phyloP scores from a whole-genome alignment of 768 basidiomycete species.

The Vishniacozyma victoriae region DNA sequence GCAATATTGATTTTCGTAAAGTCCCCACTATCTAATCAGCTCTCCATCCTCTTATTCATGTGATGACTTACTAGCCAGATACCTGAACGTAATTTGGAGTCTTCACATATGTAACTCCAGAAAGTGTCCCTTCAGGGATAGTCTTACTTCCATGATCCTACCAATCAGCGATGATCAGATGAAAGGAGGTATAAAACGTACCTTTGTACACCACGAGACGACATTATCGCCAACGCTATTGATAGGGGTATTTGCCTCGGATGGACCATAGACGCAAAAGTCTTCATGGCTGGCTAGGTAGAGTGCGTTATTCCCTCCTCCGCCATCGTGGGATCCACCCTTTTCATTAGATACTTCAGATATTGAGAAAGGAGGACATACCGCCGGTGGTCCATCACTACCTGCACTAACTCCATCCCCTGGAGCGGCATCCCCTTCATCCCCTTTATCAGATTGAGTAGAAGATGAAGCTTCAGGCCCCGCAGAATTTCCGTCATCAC shows the following conservation, averaged over 20 bases:
- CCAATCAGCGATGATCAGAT: no score
- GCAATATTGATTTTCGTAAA: conserved; percentile 41
- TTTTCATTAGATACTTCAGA: no score
- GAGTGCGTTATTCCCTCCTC: conserved; percentile 1
- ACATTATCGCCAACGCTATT: conserved; percentile 16
- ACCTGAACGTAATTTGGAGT: conserved; percentile 36
- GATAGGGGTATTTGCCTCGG: conserved; percentile 9
- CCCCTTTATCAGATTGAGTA: no score
- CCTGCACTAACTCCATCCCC: no score
- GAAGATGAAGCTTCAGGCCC: no score
- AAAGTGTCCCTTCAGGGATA: conserved; percentile 39
- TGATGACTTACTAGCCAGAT: conserved; percentile 30
- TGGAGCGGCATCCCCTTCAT: no score
- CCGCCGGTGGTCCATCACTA: no score
- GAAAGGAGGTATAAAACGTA: no score
- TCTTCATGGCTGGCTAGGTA: conserved; percentile 20
- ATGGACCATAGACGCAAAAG: conserved; percentile 33
- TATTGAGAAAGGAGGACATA: no score
- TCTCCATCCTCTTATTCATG: not conserved
- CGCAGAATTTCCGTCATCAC: no score
- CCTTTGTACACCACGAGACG: conserved; percentile 35
- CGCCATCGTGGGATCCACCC: no score
- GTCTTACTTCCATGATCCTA: conserved; percentile 20
- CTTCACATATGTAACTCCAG: conserved; percentile 40
- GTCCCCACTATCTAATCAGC: conserved; percentile 38